phyloP scores from a whole-genome alignment of 805 yeast genomes.

The Sugiyamaella boreocaroliniensis region DNA sequence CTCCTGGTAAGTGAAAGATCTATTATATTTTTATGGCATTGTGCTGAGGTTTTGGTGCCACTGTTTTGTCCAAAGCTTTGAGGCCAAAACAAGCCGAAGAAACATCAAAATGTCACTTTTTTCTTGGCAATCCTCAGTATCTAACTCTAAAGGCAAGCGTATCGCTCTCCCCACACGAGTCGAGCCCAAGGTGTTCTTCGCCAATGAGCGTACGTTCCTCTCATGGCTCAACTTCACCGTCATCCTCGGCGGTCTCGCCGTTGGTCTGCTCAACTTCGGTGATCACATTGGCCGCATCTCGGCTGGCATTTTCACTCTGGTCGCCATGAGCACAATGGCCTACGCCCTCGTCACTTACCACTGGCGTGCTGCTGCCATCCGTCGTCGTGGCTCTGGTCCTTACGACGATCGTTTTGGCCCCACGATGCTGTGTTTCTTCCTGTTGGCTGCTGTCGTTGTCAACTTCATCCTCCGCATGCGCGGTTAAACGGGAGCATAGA shows the following conservation, averaged over 20 bases:
- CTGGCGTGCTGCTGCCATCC: conserved; percentile 98
- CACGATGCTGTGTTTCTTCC: conserved; percentile 90
- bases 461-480: conserved; percentile 77
- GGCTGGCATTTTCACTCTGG: conserved; percentile 89
- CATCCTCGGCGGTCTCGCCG: conserved; percentile 91
- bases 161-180: conserved; percentile 97
- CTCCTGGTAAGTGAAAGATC: conserved; percentile 47
- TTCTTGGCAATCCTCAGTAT: no score
- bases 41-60: no score
- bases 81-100: no score
- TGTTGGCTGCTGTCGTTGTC: conserved; percentile 86
- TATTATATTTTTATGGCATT: neutral
- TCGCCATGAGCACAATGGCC: conserved; percentile 96
- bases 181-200: conserved; percentile 98
- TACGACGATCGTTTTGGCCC: conserved; percentile 99
- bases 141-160: conserved; percentile 53
- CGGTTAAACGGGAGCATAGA: no score
- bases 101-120: no score
- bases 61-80: no score
- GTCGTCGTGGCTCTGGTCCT: conserved; percentile 98
- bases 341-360: conserved; percentile 94
- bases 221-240: conserved; percentile 99
- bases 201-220: conserved; percentile 95
- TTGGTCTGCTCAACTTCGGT: conserved; percentile 93
- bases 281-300: conserved; percentile 87